A percentile compares a stretch with the other conserved stretches of the same genome.
These are phyloP conservation scores for Colletotrichum navitas DNA, from an alignment of 2,329 filamentous ascomycete genomes.

Conservation along the genomic window DNA sequence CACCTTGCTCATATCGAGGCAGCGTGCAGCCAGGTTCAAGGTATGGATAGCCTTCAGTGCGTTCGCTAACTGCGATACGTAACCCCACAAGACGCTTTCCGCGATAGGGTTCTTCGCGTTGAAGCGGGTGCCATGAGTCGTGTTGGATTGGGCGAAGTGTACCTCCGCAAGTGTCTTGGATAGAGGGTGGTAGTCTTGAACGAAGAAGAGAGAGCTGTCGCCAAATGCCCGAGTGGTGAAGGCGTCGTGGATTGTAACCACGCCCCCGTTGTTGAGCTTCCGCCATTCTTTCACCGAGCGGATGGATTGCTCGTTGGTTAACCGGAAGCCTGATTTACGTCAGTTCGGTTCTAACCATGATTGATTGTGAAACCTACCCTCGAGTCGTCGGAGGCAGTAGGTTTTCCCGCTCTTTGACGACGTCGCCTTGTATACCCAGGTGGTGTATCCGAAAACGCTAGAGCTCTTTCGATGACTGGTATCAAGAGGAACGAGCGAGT, in stretches of 20 bases:
- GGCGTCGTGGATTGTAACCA: conserved; percentile 89
- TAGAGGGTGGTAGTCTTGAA: conserved; percentile 92
- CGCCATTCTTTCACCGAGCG: conserved; percentile 91
- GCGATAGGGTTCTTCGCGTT: conserved; percentile 64
- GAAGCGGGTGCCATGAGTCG: conserved; percentile 59
- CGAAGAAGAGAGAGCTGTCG: conserved; percentile 93
- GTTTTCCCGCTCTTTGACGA: conserved; percentile 89
- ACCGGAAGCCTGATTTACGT: conserved; percentile 73
- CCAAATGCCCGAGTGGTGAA: conserved; percentile 95
- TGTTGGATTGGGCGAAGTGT: conserved; percentile 67
- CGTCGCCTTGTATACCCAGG: conserved; percentile 95
- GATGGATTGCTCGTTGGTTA: conserved; percentile 92
- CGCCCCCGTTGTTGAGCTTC: conserved; percentile 81
- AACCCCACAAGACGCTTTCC: conserved; percentile 88
- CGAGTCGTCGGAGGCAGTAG: conserved; percentile 89
- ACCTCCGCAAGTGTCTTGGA: conserved; percentile 91
- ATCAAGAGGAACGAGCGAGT: conserved; percentile 91
- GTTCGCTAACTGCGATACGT: conserved; percentile 90
- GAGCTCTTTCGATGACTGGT: conserved; percentile 83
- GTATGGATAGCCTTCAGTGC: conserved; percentile 89
- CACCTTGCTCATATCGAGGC: conserved; percentile 89
- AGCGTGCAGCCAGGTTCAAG: conserved; percentile 83
- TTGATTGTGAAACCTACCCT: conserved; percentile 64
- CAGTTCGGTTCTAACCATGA: conserved; percentile 41
- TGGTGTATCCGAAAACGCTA: conserved; percentile 86